A percentile compares a stretch with the other conserved stretches of the same genome.
Evolutionary conservation across 768 basidiomycete species (phyloP).

Genomic region (Mrakia gelida): DNA sequence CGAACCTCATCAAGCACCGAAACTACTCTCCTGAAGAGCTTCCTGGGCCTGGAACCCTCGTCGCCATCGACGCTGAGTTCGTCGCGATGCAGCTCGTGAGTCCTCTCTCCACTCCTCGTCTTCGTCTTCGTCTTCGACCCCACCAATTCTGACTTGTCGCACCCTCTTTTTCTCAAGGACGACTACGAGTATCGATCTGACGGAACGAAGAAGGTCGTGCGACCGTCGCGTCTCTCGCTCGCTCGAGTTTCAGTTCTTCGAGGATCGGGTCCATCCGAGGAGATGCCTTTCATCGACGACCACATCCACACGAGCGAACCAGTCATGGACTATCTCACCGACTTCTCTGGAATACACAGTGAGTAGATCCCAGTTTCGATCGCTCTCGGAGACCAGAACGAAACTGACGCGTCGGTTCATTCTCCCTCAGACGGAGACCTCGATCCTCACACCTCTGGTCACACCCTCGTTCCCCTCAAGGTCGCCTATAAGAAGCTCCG

Average conservation of each 20-base stretch:
- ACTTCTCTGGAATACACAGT: conserved; percentile 95
- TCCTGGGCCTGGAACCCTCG: conserved; percentile 75
- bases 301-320: conserved; percentile 94
- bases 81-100: conserved; percentile 88
- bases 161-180: conserved; percentile 55
- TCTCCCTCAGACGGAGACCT: conserved; percentile 75
- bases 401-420: conserved; percentile 19
- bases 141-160: too few species aligned
- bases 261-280: conserved; percentile 72
- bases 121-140: background rate
- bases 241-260: conserved; percentile 92
- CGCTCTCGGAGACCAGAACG: background rate
- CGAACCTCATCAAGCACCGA: conserved; percentile 69
- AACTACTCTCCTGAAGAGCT: conserved; percentile 67
- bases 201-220: conserved; percentile 84
- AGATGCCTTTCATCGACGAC: conserved; percentile 92
- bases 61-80: conserved; percentile 97
- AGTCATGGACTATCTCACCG: conserved; percentile 94
- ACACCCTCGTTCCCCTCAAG: conserved; percentile 91
- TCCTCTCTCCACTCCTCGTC: background rate
- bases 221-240: conserved; percentile 84
- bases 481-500: conserved; percentile 98
- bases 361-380: conserved; percentile 40
- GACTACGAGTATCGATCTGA: conserved; percentile 94
- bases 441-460: conserved; percentile 71